These are phyloP conservation scores for Neostapfia colusana DNA, from an alignment of 176 grass and related monocot species.

Conservation along the genomic window DNA sequence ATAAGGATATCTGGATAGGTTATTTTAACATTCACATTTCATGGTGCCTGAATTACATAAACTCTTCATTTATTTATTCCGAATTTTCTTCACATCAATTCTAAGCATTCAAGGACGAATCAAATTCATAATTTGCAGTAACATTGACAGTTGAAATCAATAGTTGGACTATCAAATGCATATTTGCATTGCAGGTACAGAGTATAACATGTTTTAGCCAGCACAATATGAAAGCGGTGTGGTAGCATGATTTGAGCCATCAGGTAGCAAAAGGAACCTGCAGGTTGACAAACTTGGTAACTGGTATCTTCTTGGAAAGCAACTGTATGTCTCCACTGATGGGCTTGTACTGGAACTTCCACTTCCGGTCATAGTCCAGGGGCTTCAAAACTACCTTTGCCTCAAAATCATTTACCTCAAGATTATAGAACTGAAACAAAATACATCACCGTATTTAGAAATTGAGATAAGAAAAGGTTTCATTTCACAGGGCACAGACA, in stretches of 20 bases:
- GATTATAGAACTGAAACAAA: slow-evolving; percentile 74
- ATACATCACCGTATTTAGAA: slow-evolving; percentile 6
- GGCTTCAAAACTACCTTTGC: slow-evolving; percentile 90
- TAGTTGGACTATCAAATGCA: background rate
- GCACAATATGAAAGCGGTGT: background rate
- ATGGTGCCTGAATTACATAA: background rate
- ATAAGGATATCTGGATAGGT: background rate
- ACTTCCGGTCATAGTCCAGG: slow-evolving; percentile 58
- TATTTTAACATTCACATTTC: background rate
- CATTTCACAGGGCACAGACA: background rate
- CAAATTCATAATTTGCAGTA: background rate
- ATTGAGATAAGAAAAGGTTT: background rate
- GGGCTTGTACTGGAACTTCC: slow-evolving; percentile 80
- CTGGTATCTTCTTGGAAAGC: slow-evolving; percentile 95
- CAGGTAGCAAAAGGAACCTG: slow-evolving; percentile 48
- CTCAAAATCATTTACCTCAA: slow-evolving; percentile 74
- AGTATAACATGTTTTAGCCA: background rate
- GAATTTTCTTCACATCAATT: background rate
- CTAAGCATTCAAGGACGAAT: background rate
- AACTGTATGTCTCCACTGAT: slow-evolving; percentile 74
- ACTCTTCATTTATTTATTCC: background rate
- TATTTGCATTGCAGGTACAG: background rate
- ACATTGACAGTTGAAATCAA: background rate
- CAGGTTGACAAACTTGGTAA: slow-evolving; percentile 87
- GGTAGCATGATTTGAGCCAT: background rate